phyloP scores from a whole-genome alignment of 805 yeast species.

The Metschnikowia anglica region DNA sequence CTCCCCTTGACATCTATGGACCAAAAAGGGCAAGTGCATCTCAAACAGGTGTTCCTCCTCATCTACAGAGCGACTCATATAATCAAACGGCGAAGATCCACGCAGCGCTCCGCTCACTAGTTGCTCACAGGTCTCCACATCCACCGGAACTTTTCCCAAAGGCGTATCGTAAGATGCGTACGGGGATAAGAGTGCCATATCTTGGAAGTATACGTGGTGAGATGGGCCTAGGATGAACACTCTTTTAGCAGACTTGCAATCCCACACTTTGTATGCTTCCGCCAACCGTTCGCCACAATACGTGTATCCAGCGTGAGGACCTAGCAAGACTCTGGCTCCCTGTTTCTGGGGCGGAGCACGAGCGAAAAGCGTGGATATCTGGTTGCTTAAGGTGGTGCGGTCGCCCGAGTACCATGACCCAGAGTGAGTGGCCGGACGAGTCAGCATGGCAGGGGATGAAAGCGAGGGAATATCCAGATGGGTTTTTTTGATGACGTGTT shows the following conservation, averaged over 20 bases:
- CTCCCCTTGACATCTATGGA: constrained; percentile 43
- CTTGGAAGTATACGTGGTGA: constrained; percentile 79
- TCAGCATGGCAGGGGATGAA: constrained; percentile 15
- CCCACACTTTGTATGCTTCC: constrained; percentile 72
- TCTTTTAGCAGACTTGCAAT: constrained; percentile 52
- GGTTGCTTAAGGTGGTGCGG: constrained; percentile 42
- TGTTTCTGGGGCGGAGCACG: constrained; percentile 21
- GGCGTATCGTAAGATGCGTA: constrained; percentile 74
- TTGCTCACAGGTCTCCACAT: constrained; percentile 42
- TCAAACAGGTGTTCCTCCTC: constrained; percentile 90
- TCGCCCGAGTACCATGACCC: constrained; percentile 82
- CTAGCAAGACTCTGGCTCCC: constrained; percentile 43
- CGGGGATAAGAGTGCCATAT: constrained; percentile 52
- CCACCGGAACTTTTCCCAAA: constrained; percentile 71
- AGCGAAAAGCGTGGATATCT: constrained; percentile 49
- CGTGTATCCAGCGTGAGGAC: constrained; percentile 84
- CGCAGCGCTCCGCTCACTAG: constrained; percentile 26
- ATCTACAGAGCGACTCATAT: constrained; percentile 62
- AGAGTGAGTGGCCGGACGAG: constrained; percentile 78
- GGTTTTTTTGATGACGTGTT: too few relatives aligned
- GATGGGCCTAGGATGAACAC: constrained; percentile 90
- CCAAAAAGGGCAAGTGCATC: constrained; percentile 84
- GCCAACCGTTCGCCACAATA: constrained; percentile 80
- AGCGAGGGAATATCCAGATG: too few relatives aligned
- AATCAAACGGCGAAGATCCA: constrained; percentile 43